These are phyloP conservation scores for Teunomyces barrocoloradensis DNA, from an alignment of 805 yeast genomes.

Conservation along the genomic window DNA sequence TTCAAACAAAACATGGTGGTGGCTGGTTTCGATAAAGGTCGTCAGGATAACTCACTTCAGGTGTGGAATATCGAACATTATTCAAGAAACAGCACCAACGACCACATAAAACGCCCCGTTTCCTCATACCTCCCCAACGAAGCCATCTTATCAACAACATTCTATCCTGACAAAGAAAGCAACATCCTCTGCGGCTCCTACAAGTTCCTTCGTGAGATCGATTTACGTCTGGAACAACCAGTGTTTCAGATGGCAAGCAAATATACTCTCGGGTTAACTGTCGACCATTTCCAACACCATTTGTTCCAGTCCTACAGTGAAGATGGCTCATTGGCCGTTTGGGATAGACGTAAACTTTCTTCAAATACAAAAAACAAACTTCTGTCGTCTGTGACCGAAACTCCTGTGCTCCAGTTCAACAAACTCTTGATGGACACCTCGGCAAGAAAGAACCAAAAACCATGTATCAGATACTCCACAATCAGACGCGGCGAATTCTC, in stretches of 20 bases:
- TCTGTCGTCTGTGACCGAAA: conserved; percentile 34
- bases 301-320: conserved; percentile 76
- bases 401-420: conserved; percentile 58
- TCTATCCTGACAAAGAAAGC: conserved; percentile 55
- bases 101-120: conserved; percentile 52
- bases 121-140: conserved; percentile 68
- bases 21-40: conserved; percentile 73
- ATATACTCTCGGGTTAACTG: conserved; percentile 62
- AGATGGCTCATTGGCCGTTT: conserved; percentile 79
- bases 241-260: conserved; percentile 73
- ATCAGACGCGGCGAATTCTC: conserved; percentile 69
- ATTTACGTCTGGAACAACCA: conserved; percentile 63
- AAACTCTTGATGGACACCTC: conserved; percentile 58
- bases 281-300: conserved; percentile 66
- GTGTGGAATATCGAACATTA: conserved; percentile 77
- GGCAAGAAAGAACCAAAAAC: conserved; percentile 54
- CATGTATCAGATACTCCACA: conserved; percentile 70
- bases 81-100: conserved; percentile 43
- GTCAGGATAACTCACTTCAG: conserved; percentile 73
- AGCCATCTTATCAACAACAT: conserved; percentile 64
- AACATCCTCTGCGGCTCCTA: conserved; percentile 71
- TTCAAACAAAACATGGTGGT: conserved; percentile 71
- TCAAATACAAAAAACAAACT: conserved; percentile 18
- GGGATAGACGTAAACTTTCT: conserved; percentile 69
- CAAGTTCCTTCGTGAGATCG: conserved; percentile 75